Percentiles rank a stretch among this genome's conserved stretches.
phyloP scores from a whole-genome alignment of 108 stramenopile genomes.

The Cyclotella atomus region DNA sequence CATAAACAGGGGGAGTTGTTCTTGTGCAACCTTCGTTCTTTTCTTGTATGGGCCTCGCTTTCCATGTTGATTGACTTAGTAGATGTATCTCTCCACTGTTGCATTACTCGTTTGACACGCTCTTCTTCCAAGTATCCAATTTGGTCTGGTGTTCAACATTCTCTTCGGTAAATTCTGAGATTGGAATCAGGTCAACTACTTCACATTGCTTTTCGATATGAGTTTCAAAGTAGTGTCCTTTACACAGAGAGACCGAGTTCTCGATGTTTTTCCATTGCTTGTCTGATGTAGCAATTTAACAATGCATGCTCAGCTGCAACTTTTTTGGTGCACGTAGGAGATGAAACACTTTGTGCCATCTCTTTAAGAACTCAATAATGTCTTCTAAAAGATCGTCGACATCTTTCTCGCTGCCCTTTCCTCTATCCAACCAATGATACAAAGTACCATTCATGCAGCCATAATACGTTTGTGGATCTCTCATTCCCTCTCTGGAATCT shows the following conservation, averaged over 20 bases:
- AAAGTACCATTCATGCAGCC: not conserved
- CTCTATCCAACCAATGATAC: not conserved
- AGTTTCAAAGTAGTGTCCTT: not conserved
- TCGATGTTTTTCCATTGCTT: not conserved
- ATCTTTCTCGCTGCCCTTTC: not conserved
- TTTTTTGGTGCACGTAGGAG: not conserved
- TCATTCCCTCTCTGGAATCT: not conserved
- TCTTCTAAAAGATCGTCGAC: not conserved
- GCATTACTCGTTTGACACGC: not conserved
- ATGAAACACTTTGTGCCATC: slow-evolving; percentile 3
- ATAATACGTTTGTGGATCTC: not conserved
- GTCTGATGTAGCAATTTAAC: not conserved
- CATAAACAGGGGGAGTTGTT: not conserved
- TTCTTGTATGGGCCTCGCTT: not conserved
- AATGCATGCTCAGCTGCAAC: not conserved
- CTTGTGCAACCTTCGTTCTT: not conserved
- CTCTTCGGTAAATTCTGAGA: not conserved
- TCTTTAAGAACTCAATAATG: not conserved
- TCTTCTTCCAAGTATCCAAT: not conserved
- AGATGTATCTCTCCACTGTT: not conserved
- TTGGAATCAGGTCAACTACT: not conserved
- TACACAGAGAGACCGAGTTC: not conserved
- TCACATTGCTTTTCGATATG: not conserved
- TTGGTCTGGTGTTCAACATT: slow-evolving; percentile 2
- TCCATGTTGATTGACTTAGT: not conserved